Evolutionary conservation across 148 eudicot species (phyloP).

Genomic region (Chenopodium berlandieri): DNA sequence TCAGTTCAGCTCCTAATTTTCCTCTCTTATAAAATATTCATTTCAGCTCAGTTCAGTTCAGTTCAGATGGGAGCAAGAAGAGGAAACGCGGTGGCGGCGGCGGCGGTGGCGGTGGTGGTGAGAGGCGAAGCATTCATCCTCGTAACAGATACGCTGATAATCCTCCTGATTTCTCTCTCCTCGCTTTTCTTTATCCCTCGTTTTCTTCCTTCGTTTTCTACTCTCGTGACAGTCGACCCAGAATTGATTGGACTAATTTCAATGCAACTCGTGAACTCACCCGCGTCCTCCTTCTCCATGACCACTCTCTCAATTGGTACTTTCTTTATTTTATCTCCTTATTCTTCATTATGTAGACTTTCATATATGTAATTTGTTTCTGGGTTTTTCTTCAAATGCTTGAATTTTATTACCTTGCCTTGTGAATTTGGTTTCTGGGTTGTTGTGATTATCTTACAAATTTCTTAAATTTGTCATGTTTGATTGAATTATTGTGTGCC

Average conservation of each 20-base stretch:
- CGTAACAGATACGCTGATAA: conserved; percentile 73
- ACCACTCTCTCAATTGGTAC: conserved; percentile 75
- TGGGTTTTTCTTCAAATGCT: conserved; percentile 4
- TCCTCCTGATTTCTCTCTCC: conserved; percentile 64
- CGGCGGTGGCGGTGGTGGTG: neutral
- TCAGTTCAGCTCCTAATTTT: no score
- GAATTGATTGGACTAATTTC: conserved; percentile 90
- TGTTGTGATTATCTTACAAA: neutral
- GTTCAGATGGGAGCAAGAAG: conserved; percentile 35
- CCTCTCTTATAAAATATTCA: no score
- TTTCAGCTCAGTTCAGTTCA: no score
- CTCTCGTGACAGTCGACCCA: conserved; percentile 52
- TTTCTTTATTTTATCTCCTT: neutral
- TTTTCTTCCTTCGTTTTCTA: conserved; percentile 61
- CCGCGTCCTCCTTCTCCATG: conserved; percentile 71
- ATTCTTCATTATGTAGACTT: neutral
- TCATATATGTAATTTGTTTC: neutral
- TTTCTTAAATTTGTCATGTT: neutral
- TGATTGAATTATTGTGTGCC: neutral
- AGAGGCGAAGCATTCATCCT: conserved; percentile 58
- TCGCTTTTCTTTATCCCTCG: conserved; percentile 71
- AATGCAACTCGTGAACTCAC: conserved; percentile 92
- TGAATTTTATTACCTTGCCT: neutral
- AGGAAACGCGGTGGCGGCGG: conserved; percentile 38
- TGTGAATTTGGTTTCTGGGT: conserved; percentile 10